phyloP scores from a whole-genome alignment of 768 basidiomycete genomes.

The Dioszegia aurantiaca region DNA sequence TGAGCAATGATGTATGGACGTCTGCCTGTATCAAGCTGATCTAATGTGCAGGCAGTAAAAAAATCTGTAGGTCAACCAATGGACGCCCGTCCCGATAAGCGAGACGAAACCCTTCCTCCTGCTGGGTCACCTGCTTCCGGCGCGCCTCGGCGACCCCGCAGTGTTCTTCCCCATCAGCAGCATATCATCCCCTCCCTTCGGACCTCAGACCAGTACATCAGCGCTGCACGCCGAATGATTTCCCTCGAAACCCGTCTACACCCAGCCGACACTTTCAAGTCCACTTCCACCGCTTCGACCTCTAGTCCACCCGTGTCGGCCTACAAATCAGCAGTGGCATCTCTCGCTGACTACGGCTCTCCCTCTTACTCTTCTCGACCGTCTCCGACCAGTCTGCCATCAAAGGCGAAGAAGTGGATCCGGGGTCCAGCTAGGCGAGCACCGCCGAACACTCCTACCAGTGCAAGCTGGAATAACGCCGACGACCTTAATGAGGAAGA shows the following conservation, averaged over 20 bases:
- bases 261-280: neutral
- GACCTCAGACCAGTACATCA: neutral
- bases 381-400: slow-evolving; percentile 9
- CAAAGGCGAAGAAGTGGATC: slow-evolving; percentile 5
- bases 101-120: too few species aligned
- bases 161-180: too few species aligned
- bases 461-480: too few species aligned
- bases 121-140: too few species aligned
- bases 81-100: too few species aligned
- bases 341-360: slow-evolving; percentile 1
- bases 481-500: too few species aligned
- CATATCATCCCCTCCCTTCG: too few species aligned
- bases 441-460: slow-evolving; percentile 4
- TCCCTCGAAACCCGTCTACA: slow-evolving; percentile 8
- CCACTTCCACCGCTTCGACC: neutral
- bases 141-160: too few species aligned
- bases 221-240: slow-evolving; percentile 1
- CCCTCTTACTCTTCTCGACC: neutral
- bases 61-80: too few species aligned
- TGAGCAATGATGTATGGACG: neutral
- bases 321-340: neutral
- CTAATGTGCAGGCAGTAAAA: too few species aligned
- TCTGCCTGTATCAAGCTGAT: too few species aligned
- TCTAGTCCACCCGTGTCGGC: neutral
- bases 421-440: slow-evolving; percentile 4